Percentiles rank a stretch among this genome's conserved stretches.
phyloP scores from a whole-genome alignment of 306 rosid genomes.

The Ammopiptanthus mongolicus region DNA sequence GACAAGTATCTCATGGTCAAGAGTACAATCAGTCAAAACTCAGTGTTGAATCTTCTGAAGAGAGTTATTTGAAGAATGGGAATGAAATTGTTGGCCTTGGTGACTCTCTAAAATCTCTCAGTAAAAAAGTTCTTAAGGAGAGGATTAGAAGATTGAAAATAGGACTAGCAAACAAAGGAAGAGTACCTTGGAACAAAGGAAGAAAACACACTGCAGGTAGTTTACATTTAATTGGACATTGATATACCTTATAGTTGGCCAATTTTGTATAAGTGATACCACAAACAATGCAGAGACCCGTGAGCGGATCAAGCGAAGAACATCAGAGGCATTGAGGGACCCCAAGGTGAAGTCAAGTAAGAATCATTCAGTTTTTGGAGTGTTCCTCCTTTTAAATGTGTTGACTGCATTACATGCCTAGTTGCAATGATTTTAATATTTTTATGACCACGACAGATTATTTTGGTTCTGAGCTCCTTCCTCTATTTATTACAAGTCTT shows the following conservation, averaged over 20 bases:
- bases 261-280: conserved; percentile 11
- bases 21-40: conserved; percentile 19
- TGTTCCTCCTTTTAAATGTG: not conserved
- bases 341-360: conserved; percentile 93
- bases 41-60: conserved; percentile 16
- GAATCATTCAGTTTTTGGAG: conserved; percentile 39
- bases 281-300: conserved; percentile 57
- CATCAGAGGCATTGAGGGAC: conserved; percentile 73
- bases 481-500: not conserved
- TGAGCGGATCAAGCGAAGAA: conserved; percentile 62
- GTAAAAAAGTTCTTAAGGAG: conserved; percentile 43
- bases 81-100: not conserved
- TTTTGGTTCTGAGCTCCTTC: conserved; percentile 5
- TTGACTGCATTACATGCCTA: not conserved
- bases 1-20: conserved; percentile 17
- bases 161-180: conserved; percentile 85
- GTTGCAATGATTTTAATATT: conserved; percentile 2
- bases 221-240: conserved; percentile 6
- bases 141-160: conserved; percentile 61
- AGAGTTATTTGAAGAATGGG: conserved; percentile 15
- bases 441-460: not conserved
- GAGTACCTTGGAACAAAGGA: conserved; percentile 95
- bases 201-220: conserved; percentile 74
- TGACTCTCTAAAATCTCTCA: conserved; percentile 18
- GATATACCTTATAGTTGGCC: conserved; percentile 3